Percentiles rank a stretch among this genome's conserved stretches.
Conservation (phyloP, 2,329 filamentous ascomycete species). For the Neoarthrinium moseri region DNA sequence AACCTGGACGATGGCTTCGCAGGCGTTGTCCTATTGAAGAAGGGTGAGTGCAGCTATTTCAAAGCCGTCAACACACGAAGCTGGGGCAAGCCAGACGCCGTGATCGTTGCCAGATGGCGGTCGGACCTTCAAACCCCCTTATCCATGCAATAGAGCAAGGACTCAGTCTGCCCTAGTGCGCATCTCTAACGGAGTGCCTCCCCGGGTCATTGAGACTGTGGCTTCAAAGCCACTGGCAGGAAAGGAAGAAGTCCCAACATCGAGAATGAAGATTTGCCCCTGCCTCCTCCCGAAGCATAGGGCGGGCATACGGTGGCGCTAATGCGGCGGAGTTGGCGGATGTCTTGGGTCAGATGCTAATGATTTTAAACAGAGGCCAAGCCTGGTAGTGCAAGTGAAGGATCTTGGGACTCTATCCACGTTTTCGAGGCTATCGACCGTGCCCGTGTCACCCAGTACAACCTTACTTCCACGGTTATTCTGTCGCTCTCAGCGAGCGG, state of each 20-base stretch:
- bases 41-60: constrained; percentile 64
- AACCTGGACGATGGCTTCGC: constrained; percentile 97
- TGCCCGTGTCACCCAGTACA: constrained; percentile 90
- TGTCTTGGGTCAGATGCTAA: neutral
- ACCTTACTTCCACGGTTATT: constrained; percentile 95
- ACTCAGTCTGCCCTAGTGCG: too few species aligned
- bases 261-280: too few species aligned
- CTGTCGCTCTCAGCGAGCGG: constrained; percentile 73
- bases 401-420: constrained; percentile 97
- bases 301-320: neutral
- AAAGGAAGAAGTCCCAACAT: too few species aligned
- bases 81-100: too few species aligned
- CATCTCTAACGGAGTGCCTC: too few species aligned
- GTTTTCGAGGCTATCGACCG: constrained; percentile 96
- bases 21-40: constrained; percentile 93
- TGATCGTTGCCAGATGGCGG: too few species aligned
- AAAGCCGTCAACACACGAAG: too few species aligned
- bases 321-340: neutral
- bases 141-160: too few species aligned
- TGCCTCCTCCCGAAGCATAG: neutral
- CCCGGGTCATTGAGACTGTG: too few species aligned
- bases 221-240: too few species aligned
- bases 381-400: constrained; percentile 65
- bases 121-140: too few species aligned
- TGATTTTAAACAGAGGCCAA: constrained; percentile 56